Percentiles rank a stretch among this genome's conserved stretches.
These are phyloP conservation scores for Areca catechu DNA, from an alignment of 176 grass and related monocot genomes.

Conservation along the genomic window DNA sequence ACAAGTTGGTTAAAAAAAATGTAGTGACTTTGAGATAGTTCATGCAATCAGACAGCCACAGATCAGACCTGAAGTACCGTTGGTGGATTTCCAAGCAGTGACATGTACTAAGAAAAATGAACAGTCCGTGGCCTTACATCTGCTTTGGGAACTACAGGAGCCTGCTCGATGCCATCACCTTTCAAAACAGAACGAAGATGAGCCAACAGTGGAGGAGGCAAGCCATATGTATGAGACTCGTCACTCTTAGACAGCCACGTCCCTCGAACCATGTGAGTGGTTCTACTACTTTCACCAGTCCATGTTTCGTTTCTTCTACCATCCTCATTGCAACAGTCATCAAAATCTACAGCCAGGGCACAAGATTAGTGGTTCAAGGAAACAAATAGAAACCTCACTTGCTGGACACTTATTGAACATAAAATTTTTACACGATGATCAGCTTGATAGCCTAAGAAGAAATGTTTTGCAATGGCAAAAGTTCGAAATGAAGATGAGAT, in stretches of 20 bases:
- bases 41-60: too few species aligned
- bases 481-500: too few species aligned
- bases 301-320: slow-evolving; percentile 16
- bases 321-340: slow-evolving; percentile 23
- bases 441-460: too few species aligned
- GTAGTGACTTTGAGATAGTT: too few species aligned
- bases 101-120: background rate
- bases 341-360: slow-evolving; percentile 48
- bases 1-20: too few species aligned
- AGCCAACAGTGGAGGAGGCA: slow-evolving; percentile 48
- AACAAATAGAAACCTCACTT: too few species aligned
- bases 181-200: slow-evolving; percentile 61
- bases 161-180: slow-evolving; percentile 24
- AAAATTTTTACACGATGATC: too few species aligned
- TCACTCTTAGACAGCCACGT: slow-evolving; percentile 56
- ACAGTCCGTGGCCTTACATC: slow-evolving; percentile 30
- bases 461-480: too few species aligned
- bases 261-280: slow-evolving; percentile 66
- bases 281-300: slow-evolving; percentile 22
- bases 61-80: too few species aligned
- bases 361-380: background rate
- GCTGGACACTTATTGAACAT: too few species aligned
- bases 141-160: slow-evolving; percentile 5
- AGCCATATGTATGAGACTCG: slow-evolving; percentile 35
- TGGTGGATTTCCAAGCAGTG: background rate